These are phyloP conservation scores for Andrographis paniculata DNA, from an alignment of 305 asterid species.

Conservation along the genomic window DNA sequence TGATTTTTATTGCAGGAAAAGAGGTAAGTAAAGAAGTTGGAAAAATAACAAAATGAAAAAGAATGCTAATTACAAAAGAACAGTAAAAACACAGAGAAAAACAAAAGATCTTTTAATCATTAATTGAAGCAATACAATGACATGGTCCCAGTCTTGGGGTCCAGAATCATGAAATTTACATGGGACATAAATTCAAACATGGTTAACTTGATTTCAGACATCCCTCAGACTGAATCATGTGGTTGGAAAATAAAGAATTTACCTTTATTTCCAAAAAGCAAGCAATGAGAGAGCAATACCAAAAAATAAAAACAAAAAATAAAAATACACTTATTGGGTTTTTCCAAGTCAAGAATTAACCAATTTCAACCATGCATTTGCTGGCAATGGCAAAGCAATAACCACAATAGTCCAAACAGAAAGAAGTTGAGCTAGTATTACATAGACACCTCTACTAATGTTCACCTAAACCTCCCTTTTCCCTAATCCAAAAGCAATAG, in stretches of 20 bases:
- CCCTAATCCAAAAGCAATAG: no score
- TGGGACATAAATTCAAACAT: conserved; percentile 14
- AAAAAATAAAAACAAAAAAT: no score
- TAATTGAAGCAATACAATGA: conserved; percentile 6
- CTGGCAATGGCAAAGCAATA: no score
- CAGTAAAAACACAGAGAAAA: conserved; percentile 4
- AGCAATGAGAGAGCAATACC: no score
- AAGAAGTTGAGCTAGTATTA: conserved; percentile 5
- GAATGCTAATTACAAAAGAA: neutral
- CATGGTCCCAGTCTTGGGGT: conserved; percentile 17
- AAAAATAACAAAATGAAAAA: no score
- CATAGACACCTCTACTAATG: conserved; percentile 15
- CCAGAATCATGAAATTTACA: conserved; percentile 19
- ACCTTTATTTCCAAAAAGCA: no score
- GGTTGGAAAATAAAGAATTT: no score
- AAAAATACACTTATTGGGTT: no score
- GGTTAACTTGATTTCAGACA: neutral
- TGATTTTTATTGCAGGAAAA: neutral
- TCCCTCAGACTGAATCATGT: no score
- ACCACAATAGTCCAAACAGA: conserved; percentile 12
- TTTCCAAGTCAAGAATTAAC: no score
- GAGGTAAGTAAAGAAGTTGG: no score
- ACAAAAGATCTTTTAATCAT: conserved; percentile 6
- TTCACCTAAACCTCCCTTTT: conserved; percentile 20
- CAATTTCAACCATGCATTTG: no score